Percentiles rank a stretch among this genome's conserved stretches.
Evolutionary conservation across 2,329 filamentous ascomycete species (phyloP).

Genomic region (Cryphonectria japonica): DNA sequence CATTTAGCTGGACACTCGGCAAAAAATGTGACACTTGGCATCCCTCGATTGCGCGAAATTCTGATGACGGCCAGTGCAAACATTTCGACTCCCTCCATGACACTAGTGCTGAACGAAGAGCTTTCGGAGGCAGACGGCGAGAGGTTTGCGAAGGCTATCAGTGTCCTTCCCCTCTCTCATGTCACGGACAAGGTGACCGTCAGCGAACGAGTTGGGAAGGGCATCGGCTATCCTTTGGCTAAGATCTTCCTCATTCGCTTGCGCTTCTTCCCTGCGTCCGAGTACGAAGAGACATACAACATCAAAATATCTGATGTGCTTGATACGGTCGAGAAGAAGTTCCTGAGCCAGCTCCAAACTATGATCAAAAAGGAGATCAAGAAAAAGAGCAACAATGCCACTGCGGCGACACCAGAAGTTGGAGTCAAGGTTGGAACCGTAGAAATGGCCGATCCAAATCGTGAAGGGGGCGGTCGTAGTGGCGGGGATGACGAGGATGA

Average conservation of each 20-base stretch:
- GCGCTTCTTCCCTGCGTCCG: conserved; percentile 79
- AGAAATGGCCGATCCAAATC: conserved; percentile 50
- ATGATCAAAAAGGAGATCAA: conserved; percentile 79
- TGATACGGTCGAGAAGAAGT: conserved; percentile 76
- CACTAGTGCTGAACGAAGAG: conserved; percentile 75
- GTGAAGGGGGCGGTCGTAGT: conserved; percentile 44
- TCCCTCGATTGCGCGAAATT: conserved; percentile 94
- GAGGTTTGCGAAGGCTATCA: conserved; percentile 89
- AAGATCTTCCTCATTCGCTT: conserved; percentile 86
- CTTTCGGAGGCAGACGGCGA: conserved; percentile 70
- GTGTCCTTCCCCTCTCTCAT: conserved; percentile 79
- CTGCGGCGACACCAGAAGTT: conserved; percentile 77
- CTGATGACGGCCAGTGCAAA: conserved; percentile 93
- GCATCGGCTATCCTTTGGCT: conserved; percentile 68
- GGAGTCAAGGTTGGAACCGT: conserved; percentile 57
- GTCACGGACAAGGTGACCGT: conserved; percentile 82
- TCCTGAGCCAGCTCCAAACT: conserved; percentile 72
- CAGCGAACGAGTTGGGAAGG: conserved; percentile 76
- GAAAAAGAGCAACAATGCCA: conserved; percentile 70
- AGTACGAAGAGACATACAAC: conserved; percentile 85
- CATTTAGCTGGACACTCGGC: conserved; percentile 98
- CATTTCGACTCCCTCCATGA: conserved; percentile 92
- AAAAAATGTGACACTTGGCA: conserved; percentile 98
- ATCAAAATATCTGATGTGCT: conserved; percentile 80
- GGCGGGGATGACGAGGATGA: conserved; percentile 55